phyloP scores from a whole-genome alignment of 2,329 filamentous ascomycete species.

The Aspergillus fumigatus region DNA sequence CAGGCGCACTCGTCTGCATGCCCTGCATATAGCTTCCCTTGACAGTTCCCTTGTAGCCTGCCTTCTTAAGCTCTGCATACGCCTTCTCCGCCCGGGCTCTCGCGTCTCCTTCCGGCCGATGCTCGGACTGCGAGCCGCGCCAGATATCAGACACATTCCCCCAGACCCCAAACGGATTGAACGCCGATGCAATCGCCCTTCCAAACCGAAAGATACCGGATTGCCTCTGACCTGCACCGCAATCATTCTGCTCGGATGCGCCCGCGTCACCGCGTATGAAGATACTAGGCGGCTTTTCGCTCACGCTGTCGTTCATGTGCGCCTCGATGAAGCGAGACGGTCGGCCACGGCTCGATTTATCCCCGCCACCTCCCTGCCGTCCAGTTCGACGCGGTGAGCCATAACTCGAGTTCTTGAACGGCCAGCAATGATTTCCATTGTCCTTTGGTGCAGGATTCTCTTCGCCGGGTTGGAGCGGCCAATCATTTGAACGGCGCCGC shows the following conservation, averaged over 20 bases:
- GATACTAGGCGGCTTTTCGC: constrained; percentile 63
- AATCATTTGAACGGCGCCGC: constrained; percentile 42
- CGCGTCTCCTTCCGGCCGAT: constrained; percentile 38
- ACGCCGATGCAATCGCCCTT: constrained; percentile 49
- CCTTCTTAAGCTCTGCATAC: constrained; percentile 52
- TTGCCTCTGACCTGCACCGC: constrained; percentile 28
- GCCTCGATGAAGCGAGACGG: constrained; percentile 70
- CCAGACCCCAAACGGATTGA: constrained; percentile 51
- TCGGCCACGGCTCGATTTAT: constrained; percentile 38
- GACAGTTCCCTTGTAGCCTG: constrained; percentile 44
- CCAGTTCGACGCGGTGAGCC: constrained; percentile 12
- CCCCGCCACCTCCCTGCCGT: neutral
- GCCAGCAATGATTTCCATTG: constrained; percentile 8
- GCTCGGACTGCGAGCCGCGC: constrained; percentile 40
- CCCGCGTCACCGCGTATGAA: constrained; percentile 51
- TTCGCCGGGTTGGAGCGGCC: constrained; percentile 31
- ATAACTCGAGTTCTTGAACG: constrained; percentile 6
- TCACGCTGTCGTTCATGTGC: constrained; percentile 78
- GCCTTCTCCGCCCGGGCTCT: constrained; percentile 47
- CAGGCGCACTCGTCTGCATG: constrained; percentile 13
- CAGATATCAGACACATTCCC: constrained; percentile 39
- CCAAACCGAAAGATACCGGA: constrained; percentile 54
- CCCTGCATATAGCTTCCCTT: constrained; percentile 30
- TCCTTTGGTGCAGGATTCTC: neutral
- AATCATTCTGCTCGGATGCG: constrained; percentile 16